Evolutionary conservation across 345 rosid genomes (phyloP).

Genomic region (Pistacia integerrima): DNA sequence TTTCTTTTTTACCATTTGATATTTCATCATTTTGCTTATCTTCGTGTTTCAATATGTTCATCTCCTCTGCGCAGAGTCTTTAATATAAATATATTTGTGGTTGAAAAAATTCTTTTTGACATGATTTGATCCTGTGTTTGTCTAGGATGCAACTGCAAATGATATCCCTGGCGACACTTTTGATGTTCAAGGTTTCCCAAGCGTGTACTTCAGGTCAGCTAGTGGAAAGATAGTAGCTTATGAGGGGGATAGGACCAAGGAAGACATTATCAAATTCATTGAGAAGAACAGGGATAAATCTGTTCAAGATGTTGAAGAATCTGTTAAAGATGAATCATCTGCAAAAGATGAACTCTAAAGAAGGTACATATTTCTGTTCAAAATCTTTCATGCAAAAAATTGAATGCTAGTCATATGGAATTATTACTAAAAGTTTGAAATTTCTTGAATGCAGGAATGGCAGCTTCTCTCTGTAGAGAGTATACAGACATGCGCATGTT

Average conservation of each 20-base stretch:
- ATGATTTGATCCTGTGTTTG: background rate
- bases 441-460: background rate
- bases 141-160: slow-evolving; percentile 88
- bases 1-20: background rate
- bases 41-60: background rate
- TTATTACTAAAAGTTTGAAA: background rate
- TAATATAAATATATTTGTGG: background rate
- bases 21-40: background rate
- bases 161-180: slow-evolving; percentile 65
- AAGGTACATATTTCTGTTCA: slow-evolving; percentile 20
- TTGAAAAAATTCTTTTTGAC: background rate
- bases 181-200: slow-evolving; percentile 86
- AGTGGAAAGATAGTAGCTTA: slow-evolving; percentile 62
- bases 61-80: background rate
- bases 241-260: slow-evolving; percentile 81
- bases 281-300: slow-evolving; percentile 73
- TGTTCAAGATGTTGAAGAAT: slow-evolving; percentile 25
- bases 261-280: slow-evolving; percentile 75
- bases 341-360: slow-evolving; percentile 69
- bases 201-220: slow-evolving; percentile 72
- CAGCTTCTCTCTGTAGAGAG: background rate
- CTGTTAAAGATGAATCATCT: slow-evolving; percentile 40
- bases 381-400: background rate
- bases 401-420: background rate
- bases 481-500: background rate